Evolutionary conservation across 805 yeast species (phyloP).

Genomic region (Nematodospora valgi): DNA sequence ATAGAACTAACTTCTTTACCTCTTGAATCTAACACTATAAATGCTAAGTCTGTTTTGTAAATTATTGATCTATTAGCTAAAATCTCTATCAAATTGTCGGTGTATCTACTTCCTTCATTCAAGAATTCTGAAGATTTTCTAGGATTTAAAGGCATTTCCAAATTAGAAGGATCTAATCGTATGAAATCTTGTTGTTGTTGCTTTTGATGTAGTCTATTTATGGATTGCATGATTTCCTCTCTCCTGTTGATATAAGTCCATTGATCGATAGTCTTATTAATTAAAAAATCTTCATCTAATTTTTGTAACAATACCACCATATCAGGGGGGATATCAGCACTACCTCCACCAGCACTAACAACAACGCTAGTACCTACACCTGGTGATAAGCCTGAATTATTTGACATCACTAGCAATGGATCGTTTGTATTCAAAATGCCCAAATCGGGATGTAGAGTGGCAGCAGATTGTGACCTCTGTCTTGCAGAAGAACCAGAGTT

Average conservation of each 20-base stretch:
- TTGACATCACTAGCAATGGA: conserved; percentile 7
- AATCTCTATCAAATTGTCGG: conserved; percentile 59
- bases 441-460: conserved; percentile 9
- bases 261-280: conserved; percentile 40
- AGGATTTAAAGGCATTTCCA: conserved; percentile 65
- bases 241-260: conserved; percentile 45
- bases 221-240: conserved; percentile 41
- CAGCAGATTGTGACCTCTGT: conserved; percentile 6
- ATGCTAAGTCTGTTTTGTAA: conserved; percentile 63
- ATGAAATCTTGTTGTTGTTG: conserved; percentile 21
- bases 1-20: conserved; percentile 79
- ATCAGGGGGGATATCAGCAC: conserved; percentile 41
- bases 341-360: conserved; percentile 14
- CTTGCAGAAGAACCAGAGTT: conserved; percentile 1
- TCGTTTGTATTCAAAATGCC: conserved; percentile 9
- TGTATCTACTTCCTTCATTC: neutral
- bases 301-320: conserved; percentile 40
- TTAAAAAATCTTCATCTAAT: conserved; percentile 40
- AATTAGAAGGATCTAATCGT: conserved; percentile 27
- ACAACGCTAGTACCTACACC: conserved; percentile 12
- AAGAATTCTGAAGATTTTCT: conserved; percentile 38
- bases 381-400: conserved; percentile 12
- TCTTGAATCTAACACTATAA: conserved; percentile 65
- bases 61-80: conserved; percentile 68
- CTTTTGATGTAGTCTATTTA: conserved; percentile 32